Percentiles rank a stretch among this genome's conserved stretches.
Evolutionary conservation across 768 basidiomycete species (phyloP).

Genomic region (Leccinum uliginosum): DNA sequence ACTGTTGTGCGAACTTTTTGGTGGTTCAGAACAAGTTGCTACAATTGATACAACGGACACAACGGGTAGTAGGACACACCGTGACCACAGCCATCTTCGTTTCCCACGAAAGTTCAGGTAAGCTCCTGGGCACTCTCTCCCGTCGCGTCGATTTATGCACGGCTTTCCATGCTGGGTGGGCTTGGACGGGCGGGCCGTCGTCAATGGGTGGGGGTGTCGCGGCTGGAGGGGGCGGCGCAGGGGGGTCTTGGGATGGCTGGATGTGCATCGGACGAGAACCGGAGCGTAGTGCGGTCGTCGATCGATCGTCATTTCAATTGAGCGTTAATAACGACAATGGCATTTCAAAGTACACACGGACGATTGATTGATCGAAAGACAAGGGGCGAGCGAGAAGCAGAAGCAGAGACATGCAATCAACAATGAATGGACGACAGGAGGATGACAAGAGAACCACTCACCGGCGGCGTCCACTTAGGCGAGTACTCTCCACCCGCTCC

Average conservation of each 20-base stretch:
- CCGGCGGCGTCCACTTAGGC: slow-evolving; percentile 68
- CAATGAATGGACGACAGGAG: too few relatives aligned
- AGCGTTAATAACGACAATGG: background rate
- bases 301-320: background rate
- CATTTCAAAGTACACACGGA: background rate
- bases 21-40: too few relatives aligned
- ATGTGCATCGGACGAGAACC: background rate
- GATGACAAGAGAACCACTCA: slow-evolving; percentile 24
- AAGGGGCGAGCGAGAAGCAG: background rate
- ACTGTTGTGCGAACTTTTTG: too few relatives aligned
- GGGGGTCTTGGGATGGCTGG: slow-evolving; percentile 31
- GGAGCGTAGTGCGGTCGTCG: background rate
- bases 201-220: slow-evolving; percentile 45
- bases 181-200: slow-evolving; percentile 42
- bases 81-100: too few relatives aligned
- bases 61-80: too few relatives aligned
- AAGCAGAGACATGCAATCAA: background rate
- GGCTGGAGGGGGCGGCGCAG: slow-evolving; percentile 34
- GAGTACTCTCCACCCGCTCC: slow-evolving; percentile 75
- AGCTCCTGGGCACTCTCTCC: slow-evolving; percentile 41
- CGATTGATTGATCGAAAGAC: background rate
- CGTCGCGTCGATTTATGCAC: slow-evolving; percentile 62
- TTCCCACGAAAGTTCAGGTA: too few relatives aligned
- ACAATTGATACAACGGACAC: too few relatives aligned
- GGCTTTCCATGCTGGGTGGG: slow-evolving; percentile 70